These are phyloP conservation scores for Naganishia kalamii DNA, from an alignment of 768 basidiomycete genomes.

Conservation along the genomic window DNA sequence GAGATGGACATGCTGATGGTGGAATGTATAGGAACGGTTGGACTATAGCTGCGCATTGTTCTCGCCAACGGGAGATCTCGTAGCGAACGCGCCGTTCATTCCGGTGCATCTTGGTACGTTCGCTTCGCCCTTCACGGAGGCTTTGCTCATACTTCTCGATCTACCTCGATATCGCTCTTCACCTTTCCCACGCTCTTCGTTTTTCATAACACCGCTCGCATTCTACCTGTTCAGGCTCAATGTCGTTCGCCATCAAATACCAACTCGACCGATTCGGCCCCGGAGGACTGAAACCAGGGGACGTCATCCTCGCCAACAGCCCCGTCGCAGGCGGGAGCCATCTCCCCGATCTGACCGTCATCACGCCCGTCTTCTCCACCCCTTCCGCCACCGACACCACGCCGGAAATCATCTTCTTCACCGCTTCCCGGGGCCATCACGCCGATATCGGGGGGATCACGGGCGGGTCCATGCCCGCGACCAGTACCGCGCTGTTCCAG, in stretches of 20 bases:
- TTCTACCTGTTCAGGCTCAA: conserved; percentile 23
- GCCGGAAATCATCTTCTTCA: conserved; percentile 76
- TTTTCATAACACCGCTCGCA: neutral
- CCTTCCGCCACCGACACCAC: conserved; percentile 37
- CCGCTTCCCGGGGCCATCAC: conserved; percentile 88
- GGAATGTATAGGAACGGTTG: conserved; percentile 59
- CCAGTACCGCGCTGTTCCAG: conserved; percentile 80
- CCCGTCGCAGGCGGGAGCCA: conserved; percentile 50
- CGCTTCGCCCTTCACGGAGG: neutral
- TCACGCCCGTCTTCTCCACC: conserved; percentile 76
- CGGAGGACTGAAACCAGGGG: conserved; percentile 70
- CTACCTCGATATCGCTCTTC: too few species aligned
- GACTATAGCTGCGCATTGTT: conserved; percentile 95
- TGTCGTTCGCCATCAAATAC: conserved; percentile 43
- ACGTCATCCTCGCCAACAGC: conserved; percentile 76
- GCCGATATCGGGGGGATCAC: conserved; percentile 82
- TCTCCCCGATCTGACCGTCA: conserved; percentile 83
- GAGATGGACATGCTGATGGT: neutral
- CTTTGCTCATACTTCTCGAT: neutral
- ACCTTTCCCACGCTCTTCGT: too few species aligned
- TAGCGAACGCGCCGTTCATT: conserved; percentile 73
- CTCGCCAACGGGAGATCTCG: conserved; percentile 85
- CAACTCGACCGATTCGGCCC: conserved; percentile 44
- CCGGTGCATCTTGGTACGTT: conserved; percentile 16
- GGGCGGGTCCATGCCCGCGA: conserved; percentile 90